Percentiles rank a stretch among this genome's conserved stretches.
These are phyloP conservation scores for Claviceps pazoutovae DNA, from an alignment of 2,329 filamentous ascomycete genomes.

Conservation along the genomic window DNA sequence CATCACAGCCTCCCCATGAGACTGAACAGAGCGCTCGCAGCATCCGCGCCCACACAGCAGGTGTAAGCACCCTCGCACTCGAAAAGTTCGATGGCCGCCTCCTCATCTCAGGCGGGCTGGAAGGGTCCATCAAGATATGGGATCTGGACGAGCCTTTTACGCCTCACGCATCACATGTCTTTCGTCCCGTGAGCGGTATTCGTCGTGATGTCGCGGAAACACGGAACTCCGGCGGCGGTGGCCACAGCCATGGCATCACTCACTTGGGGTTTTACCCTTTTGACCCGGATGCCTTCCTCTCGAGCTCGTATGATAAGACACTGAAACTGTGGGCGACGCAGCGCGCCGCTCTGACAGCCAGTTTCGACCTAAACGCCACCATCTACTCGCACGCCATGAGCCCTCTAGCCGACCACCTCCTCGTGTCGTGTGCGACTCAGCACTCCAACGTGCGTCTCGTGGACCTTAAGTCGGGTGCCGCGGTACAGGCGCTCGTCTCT, in stretches of 20 bases:
- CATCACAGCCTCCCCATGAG: conserved; percentile 6
- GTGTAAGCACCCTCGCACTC: conserved; percentile 65
- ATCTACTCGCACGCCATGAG: conserved; percentile 70
- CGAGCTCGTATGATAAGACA: conserved; percentile 64
- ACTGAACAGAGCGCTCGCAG: conserved; percentile 19
- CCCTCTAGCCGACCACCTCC: conserved; percentile 53
- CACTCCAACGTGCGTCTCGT: conserved; percentile 73
- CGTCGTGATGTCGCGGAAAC: conserved; percentile 21
- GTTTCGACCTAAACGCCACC: conserved; percentile 53
- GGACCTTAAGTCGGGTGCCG: conserved; percentile 68
- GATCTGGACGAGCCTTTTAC: conserved; percentile 54
- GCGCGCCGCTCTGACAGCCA: conserved; percentile 44
- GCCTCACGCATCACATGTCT: conserved; percentile 31
- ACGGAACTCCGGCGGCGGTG: conserved; percentile 10
- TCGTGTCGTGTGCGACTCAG: conserved; percentile 81
- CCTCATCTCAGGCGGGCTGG: conserved; percentile 72
- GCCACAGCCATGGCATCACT: conserved; percentile 59
- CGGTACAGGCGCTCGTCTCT: conserved; percentile 55
- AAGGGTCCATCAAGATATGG: conserved; percentile 77
- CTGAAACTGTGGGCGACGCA: conserved; percentile 63
- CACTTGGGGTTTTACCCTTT: conserved; percentile 68
- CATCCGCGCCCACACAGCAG: conserved; percentile 57
- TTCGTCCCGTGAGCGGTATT: conserved; percentile 39
- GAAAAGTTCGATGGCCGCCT: conserved; percentile 68
- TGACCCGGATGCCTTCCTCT: conserved; percentile 61